phyloP scores from a whole-genome alignment of 2,329 filamentous ascomycete genomes.

The Nannizziopsis barbatae region DNA sequence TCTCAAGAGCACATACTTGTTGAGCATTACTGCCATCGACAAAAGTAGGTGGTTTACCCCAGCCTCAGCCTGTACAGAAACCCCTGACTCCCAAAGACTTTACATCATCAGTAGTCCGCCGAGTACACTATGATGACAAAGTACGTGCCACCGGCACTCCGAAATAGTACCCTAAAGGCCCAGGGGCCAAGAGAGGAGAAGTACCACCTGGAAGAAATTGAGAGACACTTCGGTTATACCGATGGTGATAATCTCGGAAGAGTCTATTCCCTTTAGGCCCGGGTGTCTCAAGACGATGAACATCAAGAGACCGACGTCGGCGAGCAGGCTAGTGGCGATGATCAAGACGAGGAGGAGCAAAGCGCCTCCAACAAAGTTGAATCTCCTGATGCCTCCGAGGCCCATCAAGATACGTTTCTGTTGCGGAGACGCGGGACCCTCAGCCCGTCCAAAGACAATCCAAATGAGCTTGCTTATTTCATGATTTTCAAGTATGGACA shows the following conservation, averaged over 20 bases:
- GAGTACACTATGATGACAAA: not conserved
- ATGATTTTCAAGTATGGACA: slow-evolving; percentile 4
- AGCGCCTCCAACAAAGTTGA: too few species aligned
- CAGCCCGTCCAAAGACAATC: not conserved
- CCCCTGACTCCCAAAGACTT: not conserved
- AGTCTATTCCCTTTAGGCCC: not conserved
- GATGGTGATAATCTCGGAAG: not conserved
- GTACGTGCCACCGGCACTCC: slow-evolving; percentile 12
- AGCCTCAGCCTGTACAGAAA: too few species aligned
- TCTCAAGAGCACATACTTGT: too few species aligned
- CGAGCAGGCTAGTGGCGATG: too few species aligned
- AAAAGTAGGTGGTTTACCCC: too few species aligned
- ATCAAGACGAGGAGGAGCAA: too few species aligned
- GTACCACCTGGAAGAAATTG: slow-evolving; percentile 2
- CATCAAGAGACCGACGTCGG: too few species aligned
- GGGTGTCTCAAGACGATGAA: too few species aligned
- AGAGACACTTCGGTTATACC: slow-evolving; percentile 2
- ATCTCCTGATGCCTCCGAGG: not conserved
- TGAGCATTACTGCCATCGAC: too few species aligned
- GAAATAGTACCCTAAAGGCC: not conserved
- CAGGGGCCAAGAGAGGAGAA: too few species aligned
- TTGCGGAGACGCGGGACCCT: slow-evolving; percentile 1
- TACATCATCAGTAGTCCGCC: not conserved
- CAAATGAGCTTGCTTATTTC: slow-evolving; percentile 9
- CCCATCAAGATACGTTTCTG: not conserved